phyloP scores from a whole-genome alignment of 805 yeast genomes.

The Schwanniomyces polymorphus region DNA sequence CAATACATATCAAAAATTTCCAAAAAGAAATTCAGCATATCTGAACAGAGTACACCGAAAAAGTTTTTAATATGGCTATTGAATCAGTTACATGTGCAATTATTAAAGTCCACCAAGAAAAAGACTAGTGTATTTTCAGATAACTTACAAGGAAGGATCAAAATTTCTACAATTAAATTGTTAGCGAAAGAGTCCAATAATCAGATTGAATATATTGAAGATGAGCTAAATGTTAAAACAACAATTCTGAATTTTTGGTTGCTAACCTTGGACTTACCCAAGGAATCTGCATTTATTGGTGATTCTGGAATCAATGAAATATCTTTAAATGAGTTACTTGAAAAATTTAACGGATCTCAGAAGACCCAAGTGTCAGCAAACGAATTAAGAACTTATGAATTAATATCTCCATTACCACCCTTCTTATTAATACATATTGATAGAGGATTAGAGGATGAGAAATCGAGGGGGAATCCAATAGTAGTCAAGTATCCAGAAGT shows the following conservation, averaged over 20 bases:
- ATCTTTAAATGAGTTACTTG: constrained; percentile 42
- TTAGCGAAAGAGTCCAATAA: constrained; percentile 10
- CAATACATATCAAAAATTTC: constrained; percentile 48
- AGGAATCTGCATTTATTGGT: constrained; percentile 16
- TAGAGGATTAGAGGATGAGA: constrained; percentile 31
- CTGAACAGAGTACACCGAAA: constrained; percentile 51
- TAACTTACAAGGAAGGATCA: constrained; percentile 56
- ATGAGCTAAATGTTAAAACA: constrained; percentile 1
- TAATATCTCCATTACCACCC: constrained; percentile 48
- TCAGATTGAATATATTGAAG: constrained; percentile 23
- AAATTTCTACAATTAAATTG: constrained; percentile 18
- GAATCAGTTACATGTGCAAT: constrained; percentile 39
- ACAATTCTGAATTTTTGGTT: constrained; percentile 43
- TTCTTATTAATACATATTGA: constrained; percentile 57
- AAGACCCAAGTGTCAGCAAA: constrained; percentile 31
- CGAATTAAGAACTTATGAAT: constrained; percentile 35
- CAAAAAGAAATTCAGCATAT: constrained; percentile 40
- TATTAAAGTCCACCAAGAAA: constrained; percentile 6
- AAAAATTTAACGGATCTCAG: constrained; percentile 33
- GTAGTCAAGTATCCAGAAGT: constrained; percentile 58
- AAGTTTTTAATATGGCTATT: constrained; percentile 61
- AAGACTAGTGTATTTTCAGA: constrained; percentile 24
- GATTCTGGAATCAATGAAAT: constrained; percentile 50
- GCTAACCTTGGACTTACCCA: constrained; percentile 57
- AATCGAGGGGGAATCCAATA: constrained; percentile 39